Base-by-base conservation (phyloP, 257 asterid species). In the Solanum appendiculatum region DNA sequence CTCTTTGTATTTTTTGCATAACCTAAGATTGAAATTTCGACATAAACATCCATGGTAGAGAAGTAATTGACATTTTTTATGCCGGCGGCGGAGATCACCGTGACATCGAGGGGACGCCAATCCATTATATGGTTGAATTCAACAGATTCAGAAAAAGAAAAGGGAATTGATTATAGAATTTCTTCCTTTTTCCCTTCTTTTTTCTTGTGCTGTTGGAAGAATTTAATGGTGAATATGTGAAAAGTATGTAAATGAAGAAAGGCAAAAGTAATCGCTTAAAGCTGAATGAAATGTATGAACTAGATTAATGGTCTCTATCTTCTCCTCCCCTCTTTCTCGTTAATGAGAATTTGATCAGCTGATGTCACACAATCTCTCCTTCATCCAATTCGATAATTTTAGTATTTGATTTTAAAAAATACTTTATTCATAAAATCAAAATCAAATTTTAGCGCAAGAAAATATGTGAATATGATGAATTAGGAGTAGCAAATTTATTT, bases 21-120 rank as follows among this genome's bases (percentile, higher is more conserved):
- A 9, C 95, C 95, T 60, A 91, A 90, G 86, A 94, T 68, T 5
- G 92, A 90, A 4, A 93, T 91, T 73, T 88, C 90, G 18, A 87
- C 93, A 89, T 93, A 94, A 63, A 94, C 92, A 75, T 90, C 92
- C 96, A 93, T 94, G 72, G 90, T 92, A 2, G 91, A 89, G 87
- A 94, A 90, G 5, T 82, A 69, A 66, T 86, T 92, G 51, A 91
- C 93, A 86, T 93, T 89, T 83, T 93, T 94, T 21, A 94, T 36
- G 25, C 89, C 95, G 7, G 92, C 87, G 2, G 96, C 94, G 5
- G 95, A 93, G 23, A 87, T 78, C 66, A 94, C 63, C 72, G 89
- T 92, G 87, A 93, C 78, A 36, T 93, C 88, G 36, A 93, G 18
- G 11, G 93, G 91, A 8, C 94, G 88, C 81, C 88, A 93, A 89